These are phyloP conservation scores for Yamadazyma insecticola DNA, from an alignment of 805 yeast species.

Conservation along the genomic window DNA sequence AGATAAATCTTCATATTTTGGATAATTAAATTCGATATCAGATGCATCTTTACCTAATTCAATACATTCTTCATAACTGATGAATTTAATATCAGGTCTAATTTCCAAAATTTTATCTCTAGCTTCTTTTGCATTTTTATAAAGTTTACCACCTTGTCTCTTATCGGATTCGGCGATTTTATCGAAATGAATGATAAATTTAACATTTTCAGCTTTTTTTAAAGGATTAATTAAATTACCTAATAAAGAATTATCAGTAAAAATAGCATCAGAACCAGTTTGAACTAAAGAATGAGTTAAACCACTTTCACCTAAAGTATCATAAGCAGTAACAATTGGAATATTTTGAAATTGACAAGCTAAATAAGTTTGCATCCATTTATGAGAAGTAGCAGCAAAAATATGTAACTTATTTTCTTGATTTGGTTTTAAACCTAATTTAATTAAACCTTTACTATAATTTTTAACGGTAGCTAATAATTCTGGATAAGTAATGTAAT, in stretches of 20 bases:
- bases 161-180: constrained; percentile 56
- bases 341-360: constrained; percentile 76
- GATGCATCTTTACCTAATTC: constrained; percentile 49
- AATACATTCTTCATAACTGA: constrained; percentile 61
- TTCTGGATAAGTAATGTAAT: constrained; percentile 59
- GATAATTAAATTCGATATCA: constrained; percentile 21
- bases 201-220: constrained; percentile 53
- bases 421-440: constrained; percentile 64
- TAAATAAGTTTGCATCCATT: constrained; percentile 85
- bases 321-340: constrained; percentile 93
- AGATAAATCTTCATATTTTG: constrained; percentile 54
- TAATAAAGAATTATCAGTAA: constrained; percentile 78
- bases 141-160: constrained; percentile 58
- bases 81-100: constrained; percentile 74
- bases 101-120: constrained; percentile 52
- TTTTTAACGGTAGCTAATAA: constrained; percentile 44
- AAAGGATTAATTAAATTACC: constrained; percentile 67
- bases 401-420: constrained; percentile 67
- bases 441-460: constrained; percentile 71
- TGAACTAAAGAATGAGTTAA: constrained; percentile 80
- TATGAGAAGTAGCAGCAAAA: constrained; percentile 81
- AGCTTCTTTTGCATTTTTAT: constrained; percentile 53
- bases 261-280: constrained; percentile 74
- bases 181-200: constrained; percentile 69
- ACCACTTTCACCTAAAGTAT: constrained; percentile 87